Evolutionary conservation across 1,139 yeast genomes (phyloP).

Genomic region (Wickerhamomyces sp.): DNA sequence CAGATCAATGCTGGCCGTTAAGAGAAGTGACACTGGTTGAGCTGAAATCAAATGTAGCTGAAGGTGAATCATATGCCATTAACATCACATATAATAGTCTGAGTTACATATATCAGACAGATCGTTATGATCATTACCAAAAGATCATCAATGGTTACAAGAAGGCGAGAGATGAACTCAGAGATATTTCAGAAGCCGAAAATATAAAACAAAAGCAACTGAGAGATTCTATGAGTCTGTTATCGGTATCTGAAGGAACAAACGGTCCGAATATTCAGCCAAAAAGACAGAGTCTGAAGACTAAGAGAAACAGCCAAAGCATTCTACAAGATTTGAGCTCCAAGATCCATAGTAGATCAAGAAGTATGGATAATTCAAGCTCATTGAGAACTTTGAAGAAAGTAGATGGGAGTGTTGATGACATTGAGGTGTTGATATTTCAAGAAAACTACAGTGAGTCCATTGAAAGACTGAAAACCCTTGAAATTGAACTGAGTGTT

Average conservation of each 20-base stretch:
- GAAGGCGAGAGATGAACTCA: constrained; percentile 60
- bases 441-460: constrained; percentile 55
- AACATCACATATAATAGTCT: constrained; percentile 44
- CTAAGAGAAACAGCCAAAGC: constrained; percentile 24
- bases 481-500: constrained; percentile 28
- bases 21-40: constrained; percentile 55
- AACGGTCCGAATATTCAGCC: constrained; percentile 6
- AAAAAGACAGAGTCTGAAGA: constrained; percentile 9
- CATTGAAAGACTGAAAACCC: constrained; percentile 44
- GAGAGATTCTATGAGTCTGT: constrained; percentile 40
- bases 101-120: constrained; percentile 46
- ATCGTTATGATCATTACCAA: constrained; percentile 21
- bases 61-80: constrained; percentile 33
- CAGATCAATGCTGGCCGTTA: constrained; percentile 78
- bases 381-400: constrained; percentile 38
- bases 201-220: constrained; percentile 40
- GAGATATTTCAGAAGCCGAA: constrained; percentile 38
- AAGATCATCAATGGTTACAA: constrained; percentile 55
- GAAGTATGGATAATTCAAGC: constrained; percentile 41
- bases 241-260: constrained; percentile 33
- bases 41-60: constrained; percentile 23
- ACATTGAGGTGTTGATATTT: constrained; percentile 61
- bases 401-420: constrained; percentile 60
- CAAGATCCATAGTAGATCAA: constrained; percentile 49
- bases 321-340: constrained; percentile 47